Evolutionary conservation across 2,329 filamentous ascomycete species (phyloP).

Genomic region (Penicillium aurantiogriseum): DNA sequence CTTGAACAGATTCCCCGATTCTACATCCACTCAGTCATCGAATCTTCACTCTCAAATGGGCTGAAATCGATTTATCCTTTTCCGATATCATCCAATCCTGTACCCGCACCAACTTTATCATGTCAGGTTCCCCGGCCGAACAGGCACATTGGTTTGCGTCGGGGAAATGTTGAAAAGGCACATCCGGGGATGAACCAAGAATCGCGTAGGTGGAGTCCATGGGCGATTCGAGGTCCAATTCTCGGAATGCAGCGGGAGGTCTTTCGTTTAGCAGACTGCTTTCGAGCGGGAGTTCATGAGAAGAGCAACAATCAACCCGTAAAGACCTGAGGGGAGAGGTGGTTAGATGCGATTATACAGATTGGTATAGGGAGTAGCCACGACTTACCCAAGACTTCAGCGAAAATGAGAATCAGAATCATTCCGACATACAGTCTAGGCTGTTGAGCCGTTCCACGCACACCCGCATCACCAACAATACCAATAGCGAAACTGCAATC

Average conservation of each 20-base stretch:
- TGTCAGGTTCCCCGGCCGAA: conserved; percentile 7
- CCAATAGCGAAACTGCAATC: conserved; percentile 70
- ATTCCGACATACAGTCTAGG: conserved; percentile 83
- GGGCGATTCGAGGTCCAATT: conserved; percentile 11
- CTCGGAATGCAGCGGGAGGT: conserved; percentile 10
- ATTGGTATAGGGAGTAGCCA: background rate
- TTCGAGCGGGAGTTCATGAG: conserved; percentile 97
- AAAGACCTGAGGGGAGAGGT: conserved; percentile 68
- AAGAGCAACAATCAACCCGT: conserved; percentile 96
- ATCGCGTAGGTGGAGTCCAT: conserved; percentile 7
- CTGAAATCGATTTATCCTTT: conserved; percentile 21
- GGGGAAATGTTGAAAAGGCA: conserved; percentile 8
- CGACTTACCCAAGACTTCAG: conserved; percentile 87
- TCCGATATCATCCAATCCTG: conserved; percentile 19
- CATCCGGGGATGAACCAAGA: conserved; percentile 7
- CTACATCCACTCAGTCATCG: conserved; percentile 22
- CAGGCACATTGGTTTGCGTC: conserved; percentile 2
- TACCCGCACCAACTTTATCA: conserved; percentile 13
- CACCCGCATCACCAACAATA: conserved; percentile 66
- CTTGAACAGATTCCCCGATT: conserved; percentile 12
- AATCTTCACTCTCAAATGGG: conserved; percentile 16
- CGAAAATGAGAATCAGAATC: conserved; percentile 99
- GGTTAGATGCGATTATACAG: conserved; percentile 27
- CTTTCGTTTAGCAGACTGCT: conserved; percentile 56
- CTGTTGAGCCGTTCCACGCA: conserved; percentile 53